Conservation (phyloP, 495 filamentous ascomycete genomes). For the Neurospora intermedia region DNA sequence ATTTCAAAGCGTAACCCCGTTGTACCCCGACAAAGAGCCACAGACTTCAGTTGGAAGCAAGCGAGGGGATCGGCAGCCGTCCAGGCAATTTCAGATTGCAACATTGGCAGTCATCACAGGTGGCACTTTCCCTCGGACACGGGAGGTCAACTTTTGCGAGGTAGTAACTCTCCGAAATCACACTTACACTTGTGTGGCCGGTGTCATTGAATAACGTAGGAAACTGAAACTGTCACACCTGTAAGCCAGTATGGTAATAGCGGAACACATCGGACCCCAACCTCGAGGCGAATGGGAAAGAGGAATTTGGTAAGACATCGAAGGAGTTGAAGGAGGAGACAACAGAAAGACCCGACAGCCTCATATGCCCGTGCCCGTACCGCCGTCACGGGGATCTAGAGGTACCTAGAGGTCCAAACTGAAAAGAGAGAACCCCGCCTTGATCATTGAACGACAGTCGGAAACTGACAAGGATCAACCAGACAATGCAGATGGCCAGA, state of each 20-base stretch:
- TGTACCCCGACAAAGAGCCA: background rate
- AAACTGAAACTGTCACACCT: background rate
- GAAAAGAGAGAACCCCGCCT: background rate
- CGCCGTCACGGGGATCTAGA: background rate
- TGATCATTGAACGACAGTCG: background rate
- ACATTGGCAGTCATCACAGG: constrained; percentile 4
- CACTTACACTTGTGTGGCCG: background rate
- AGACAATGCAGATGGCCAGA: background rate
- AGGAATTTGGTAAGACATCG: background rate
- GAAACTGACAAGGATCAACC: background rate
- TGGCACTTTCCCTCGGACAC: background rate
- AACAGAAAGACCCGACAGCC: background rate
- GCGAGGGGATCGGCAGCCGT: background rate
- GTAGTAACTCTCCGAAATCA: background rate
- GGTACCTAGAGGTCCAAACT: background rate
- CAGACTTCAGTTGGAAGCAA: background rate
- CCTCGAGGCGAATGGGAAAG: background rate
- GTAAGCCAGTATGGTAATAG: background rate
- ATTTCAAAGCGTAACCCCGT: background rate
- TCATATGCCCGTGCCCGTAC: background rate
- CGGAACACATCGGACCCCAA: background rate
- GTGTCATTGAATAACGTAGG: background rate
- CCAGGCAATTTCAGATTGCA: background rate
- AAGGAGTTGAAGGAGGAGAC: background rate
- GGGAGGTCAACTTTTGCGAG: background rate